These are phyloP conservation scores for Skeletonema tropicum DNA, from an alignment of 108 stramenopile genomes.

Conservation along the genomic window DNA sequence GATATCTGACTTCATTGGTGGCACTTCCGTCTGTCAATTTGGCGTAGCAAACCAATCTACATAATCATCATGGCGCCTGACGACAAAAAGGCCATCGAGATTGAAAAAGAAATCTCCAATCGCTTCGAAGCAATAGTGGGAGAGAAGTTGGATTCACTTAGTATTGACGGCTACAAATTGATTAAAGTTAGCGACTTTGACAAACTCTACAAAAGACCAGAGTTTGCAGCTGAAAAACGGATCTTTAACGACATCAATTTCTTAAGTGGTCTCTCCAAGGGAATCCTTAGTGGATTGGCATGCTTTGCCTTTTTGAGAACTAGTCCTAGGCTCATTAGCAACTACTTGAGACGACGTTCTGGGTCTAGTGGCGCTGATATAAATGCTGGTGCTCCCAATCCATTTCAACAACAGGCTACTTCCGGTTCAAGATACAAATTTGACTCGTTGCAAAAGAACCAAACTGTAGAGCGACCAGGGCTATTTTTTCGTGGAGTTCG, in stretches of 20 bases:
- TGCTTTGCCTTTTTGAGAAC: slow-evolving; percentile 38
- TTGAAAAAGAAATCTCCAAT: slow-evolving; percentile 29
- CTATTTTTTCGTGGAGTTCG: slow-evolving; percentile 20
- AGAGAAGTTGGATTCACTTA: slow-evolving; percentile 24
- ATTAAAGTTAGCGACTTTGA: slow-evolving; percentile 6
- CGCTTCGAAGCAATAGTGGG: slow-evolving; percentile 30
- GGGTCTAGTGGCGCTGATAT: not conserved
- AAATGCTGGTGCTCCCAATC: slow-evolving; percentile 14
- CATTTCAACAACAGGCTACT: slow-evolving; percentile 17
- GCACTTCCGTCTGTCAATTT: no score
- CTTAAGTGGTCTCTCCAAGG: slow-evolving; percentile 36
- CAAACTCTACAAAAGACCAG: slow-evolving; percentile 26
- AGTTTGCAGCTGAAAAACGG: slow-evolving; percentile 34
- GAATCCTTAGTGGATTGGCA: slow-evolving; percentile 24
- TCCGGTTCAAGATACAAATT: slow-evolving; percentile 35
- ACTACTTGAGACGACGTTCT: slow-evolving; percentile 23
- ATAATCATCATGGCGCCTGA: slow-evolving; percentile 15
- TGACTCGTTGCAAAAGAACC: slow-evolving; percentile 9
- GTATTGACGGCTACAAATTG: slow-evolving; percentile 12
- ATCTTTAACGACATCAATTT: slow-evolving; percentile 43
- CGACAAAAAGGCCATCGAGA: slow-evolving; percentile 14
- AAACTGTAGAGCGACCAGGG: slow-evolving; percentile 17
- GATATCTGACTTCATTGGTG: no score
- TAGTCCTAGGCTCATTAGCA: slow-evolving; percentile 28
- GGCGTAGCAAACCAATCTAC: not conserved